Evolutionary conservation across 768 basidiomycete genomes (phyloP).

Genomic region (Termitomyces titanicus): DNA sequence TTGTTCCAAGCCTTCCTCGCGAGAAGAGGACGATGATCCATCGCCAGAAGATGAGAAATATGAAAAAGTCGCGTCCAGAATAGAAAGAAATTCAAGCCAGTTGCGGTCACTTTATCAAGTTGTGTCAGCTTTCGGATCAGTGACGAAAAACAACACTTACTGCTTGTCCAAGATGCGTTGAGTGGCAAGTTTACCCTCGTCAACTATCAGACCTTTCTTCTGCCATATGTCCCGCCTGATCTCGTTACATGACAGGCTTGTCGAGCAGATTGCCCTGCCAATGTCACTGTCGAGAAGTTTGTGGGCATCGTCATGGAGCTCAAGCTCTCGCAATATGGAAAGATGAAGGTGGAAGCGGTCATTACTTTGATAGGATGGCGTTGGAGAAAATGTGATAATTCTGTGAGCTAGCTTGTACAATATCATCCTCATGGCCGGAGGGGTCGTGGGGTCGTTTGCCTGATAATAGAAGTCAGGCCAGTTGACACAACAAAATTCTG

Average conservation of each 20-base stretch:
- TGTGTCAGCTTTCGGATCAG: not conserved
- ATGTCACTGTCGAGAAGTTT: constrained; percentile 65
- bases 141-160: constrained; percentile 33
- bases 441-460: constrained; percentile 69
- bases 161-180: constrained; percentile 55
- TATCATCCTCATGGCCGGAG: constrained; percentile 57
- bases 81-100: constrained; percentile 79
- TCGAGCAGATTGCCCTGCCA: constrained; percentile 63
- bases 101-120: constrained; percentile 61
- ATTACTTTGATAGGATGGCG: constrained; percentile 58
- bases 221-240: constrained; percentile 70
- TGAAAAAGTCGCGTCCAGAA: constrained; percentile 66
- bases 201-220: constrained; percentile 47
- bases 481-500: not conserved
- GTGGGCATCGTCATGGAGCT: constrained; percentile 66
- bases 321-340: constrained; percentile 64
- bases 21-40: constrained; percentile 21
- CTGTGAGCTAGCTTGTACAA: constrained; percentile 78
- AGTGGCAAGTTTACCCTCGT: constrained; percentile 63
- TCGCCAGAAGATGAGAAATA: constrained; percentile 20
- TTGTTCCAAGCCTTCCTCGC: constrained; percentile 32
- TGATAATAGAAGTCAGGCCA: constrained; percentile 22
- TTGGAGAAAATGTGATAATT: constrained; percentile 59
- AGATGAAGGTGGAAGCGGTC: constrained; percentile 81
- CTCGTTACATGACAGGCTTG: constrained; percentile 73